These are phyloP conservation scores for Quercus tomentella DNA, from an alignment of 331 rosid species.

Conservation along the genomic window DNA sequence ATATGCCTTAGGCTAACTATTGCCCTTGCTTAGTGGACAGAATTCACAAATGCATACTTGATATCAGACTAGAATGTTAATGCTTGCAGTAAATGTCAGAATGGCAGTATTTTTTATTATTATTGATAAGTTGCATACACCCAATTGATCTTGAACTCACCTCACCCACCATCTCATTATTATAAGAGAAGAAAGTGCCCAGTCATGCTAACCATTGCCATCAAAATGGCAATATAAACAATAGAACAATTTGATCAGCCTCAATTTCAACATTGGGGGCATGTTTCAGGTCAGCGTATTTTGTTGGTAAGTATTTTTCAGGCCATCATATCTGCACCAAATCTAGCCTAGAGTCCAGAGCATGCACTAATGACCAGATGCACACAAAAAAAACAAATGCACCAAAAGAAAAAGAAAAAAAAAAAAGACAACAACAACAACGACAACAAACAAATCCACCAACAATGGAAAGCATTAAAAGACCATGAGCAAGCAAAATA, in stretches of 20 bases:
- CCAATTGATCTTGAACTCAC: too few relatives aligned
- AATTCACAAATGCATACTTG: not conserved
- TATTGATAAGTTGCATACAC: too few relatives aligned
- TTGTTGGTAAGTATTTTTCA: not conserved
- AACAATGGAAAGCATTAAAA: not conserved
- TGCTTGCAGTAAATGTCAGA: not conserved
- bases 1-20: not conserved
- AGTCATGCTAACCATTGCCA: too few relatives aligned
- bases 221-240: not conserved
- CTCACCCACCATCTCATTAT: too few relatives aligned
- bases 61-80: not conserved
- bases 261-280: not conserved
- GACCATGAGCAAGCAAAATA: not conserved
- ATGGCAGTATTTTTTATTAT: not conserved
- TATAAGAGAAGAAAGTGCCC: too few relatives aligned
- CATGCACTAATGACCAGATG: not conserved
- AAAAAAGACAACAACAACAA: not conserved
- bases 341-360: not conserved
- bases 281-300: not conserved
- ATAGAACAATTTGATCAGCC: not conserved
- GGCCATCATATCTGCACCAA: not conserved
- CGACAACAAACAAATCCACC: too few relatives aligned
- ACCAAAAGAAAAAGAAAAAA: not conserved
- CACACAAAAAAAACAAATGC: not conserved
- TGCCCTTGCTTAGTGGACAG: not conserved